A percentile compares a stretch with the other conserved stretches of the same genome.
Conservation (phyloP, 345 rosid species). For the Murraya paniculata region DNA sequence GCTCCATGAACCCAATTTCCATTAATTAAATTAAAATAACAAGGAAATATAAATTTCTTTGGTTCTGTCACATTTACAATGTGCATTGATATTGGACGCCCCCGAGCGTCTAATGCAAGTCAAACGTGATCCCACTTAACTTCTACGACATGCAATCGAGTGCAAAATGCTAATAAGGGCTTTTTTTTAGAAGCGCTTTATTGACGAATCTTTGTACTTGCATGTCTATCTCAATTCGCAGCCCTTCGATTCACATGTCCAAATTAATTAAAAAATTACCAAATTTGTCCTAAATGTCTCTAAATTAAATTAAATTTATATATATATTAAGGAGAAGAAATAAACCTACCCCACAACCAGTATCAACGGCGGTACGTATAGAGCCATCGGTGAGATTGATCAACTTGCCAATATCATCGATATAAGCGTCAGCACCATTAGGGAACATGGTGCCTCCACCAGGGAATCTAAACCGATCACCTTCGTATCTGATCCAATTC, state of each 20-base stretch:
- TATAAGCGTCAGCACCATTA: conserved; percentile 57
- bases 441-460: conserved; percentile 84
- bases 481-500: conserved; percentile 58
- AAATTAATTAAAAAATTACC: neutral
- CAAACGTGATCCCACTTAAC: neutral
- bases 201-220: neutral
- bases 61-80: neutral
- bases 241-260: neutral
- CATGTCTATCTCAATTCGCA: neutral
- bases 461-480: conserved; percentile 55
- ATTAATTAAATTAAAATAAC: neutral
- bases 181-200: neutral
- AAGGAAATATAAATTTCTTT: neutral
- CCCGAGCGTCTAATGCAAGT: neutral
- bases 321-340: neutral
- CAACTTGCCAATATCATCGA: conserved; percentile 51
- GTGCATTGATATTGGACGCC: neutral
- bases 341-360: conserved; percentile 66
- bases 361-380: conserved; percentile 62
- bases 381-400: conserved; percentile 55
- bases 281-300: neutral
- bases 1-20: neutral
- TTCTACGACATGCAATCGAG: neutral
- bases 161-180: neutral
- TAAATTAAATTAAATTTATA: neutral